Conservation (phyloP, 805 yeast species). For the Cyberlindnera euphorbiiphila region DNA sequence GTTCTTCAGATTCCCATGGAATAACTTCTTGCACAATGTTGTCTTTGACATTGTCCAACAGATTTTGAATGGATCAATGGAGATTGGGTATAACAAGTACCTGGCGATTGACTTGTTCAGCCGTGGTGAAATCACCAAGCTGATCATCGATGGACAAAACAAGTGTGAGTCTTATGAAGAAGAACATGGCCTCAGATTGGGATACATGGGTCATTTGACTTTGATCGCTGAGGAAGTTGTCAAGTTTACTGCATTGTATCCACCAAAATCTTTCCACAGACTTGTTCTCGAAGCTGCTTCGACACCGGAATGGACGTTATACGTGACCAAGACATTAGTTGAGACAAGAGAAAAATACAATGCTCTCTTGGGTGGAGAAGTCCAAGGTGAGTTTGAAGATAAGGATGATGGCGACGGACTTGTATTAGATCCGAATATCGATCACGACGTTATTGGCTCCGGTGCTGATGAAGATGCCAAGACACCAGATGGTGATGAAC, state of each 20-base stretch:
- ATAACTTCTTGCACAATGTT: slow-evolving; percentile 93
- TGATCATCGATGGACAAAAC: slow-evolving; percentile 59
- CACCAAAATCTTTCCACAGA: slow-evolving; percentile 30
- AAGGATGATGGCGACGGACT: slow-evolving; percentile 26
- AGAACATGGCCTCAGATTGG: slow-evolving; percentile 62
- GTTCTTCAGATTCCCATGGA: slow-evolving; percentile 91
- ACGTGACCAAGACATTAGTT: slow-evolving; percentile 76
- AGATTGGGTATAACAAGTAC: slow-evolving; percentile 79
- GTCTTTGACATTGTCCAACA: slow-evolving; percentile 96
- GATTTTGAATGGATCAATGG: slow-evolving; percentile 82
- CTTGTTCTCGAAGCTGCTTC: slow-evolving; percentile 35
- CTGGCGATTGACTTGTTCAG: slow-evolving; percentile 69
- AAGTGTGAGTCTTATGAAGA: slow-evolving; percentile 58
- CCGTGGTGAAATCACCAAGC: slow-evolving; percentile 52
- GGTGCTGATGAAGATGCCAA: slow-evolving; percentile 27
- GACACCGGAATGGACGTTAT: slow-evolving; percentile 65
- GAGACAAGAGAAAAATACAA: slow-evolving; percentile 93
- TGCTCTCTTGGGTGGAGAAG: slow-evolving; percentile 81
- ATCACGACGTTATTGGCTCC: slow-evolving; percentile 30
- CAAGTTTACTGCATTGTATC: slow-evolving; percentile 52
- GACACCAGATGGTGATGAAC: slow-evolving; percentile 19
- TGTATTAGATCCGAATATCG: slow-evolving; percentile 33
- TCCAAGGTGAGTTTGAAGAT: slow-evolving; percentile 33
- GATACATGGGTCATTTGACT: slow-evolving; percentile 96
- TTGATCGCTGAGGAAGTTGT: slow-evolving; percentile 94